Conservation (phyloP, 805 yeast genomes). For the Pichia deserticola region DNA sequence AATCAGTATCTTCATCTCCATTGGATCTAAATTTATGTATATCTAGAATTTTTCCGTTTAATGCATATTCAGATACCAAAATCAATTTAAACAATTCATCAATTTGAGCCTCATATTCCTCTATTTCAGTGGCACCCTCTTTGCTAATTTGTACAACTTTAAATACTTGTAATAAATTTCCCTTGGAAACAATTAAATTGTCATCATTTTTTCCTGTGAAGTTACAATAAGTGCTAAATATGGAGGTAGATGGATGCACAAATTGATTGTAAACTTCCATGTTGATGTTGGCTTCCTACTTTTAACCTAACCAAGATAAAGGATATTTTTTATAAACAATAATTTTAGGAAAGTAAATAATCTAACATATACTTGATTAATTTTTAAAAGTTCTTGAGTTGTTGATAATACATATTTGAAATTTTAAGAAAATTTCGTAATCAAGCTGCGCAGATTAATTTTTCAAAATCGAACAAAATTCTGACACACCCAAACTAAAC, state of each 20-base stretch:
- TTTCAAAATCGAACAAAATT: too few relatives aligned
- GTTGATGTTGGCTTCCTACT: not conserved
- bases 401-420: too few relatives aligned
- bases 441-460: too few relatives aligned
- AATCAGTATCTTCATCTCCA: conserved; percentile 44
- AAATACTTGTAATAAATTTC: conserved; percentile 60
- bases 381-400: too few relatives aligned
- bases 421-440: too few relatives aligned
- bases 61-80: conserved; percentile 54
- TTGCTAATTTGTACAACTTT: conserved; percentile 28
- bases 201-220: conserved; percentile 32
- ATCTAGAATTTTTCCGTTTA: conserved; percentile 64
- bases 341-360: too few relatives aligned
- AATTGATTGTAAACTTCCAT: conserved; percentile 3
- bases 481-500: too few relatives aligned
- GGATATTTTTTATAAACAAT: too few relatives aligned
- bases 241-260: not conserved
- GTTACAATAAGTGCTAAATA: conserved; percentile 24
- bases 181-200: conserved; percentile 63
- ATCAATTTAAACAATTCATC: conserved; percentile 25
- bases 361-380: too few relatives aligned
- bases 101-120: conserved; percentile 10
- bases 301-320: too few relatives aligned
- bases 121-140: conserved; percentile 11
- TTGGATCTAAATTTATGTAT: conserved; percentile 43